Base-by-base conservation (phyloP, 805 yeast species). In the Saccharomycopsis sp. region DNA sequence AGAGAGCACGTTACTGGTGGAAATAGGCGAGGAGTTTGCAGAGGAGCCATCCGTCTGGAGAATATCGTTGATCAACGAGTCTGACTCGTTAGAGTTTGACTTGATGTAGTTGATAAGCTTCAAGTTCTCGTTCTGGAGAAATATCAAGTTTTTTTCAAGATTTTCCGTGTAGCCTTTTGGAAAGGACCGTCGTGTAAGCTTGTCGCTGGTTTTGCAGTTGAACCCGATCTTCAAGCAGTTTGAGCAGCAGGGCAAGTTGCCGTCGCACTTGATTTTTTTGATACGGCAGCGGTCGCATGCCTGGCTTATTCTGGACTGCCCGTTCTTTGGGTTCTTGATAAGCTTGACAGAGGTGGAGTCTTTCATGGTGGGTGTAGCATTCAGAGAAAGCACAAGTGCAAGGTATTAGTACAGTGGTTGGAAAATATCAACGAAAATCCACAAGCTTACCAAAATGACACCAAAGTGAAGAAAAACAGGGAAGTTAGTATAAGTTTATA, bases 231-330 rank as follows among this genome's bases (percentile, higher is more conserved):
- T 79, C 40, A 73, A 71, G 66, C 94, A 87, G 65, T 85, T 84
- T 41, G 82, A 75, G 67, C 95, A 87, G 51, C 74, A 69, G 1
- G 91, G 91, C 1, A 80, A 76, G 59, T 77, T 75, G 0, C 91
- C 92, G 65, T 85, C 87, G 70, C 94, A 87, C 62, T 83, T 83
- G 62, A 86, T 85, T 70, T 87, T 87, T 64, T 88, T 84, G 62
- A 85, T 81, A 51, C 92, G 74, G 65, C 94, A 87, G 37, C 94
- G 73, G 68, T 87, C 94, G 71, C 95, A 87, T 1, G 94, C 94
- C 68, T 87, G 94, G 1, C 87, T 79, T 1, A 85, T 84, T 61
- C 92, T 68, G 3, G 76, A 48, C 15, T 29, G 18, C 21, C 63
- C 60, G 34, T 52, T 59, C 18, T 52, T 54, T 5, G 60, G 60